A percentile compares a stretch with the other conserved stretches of the same genome.
These are phyloP conservation scores for Penicillium arizonense DNA, from an alignment of 495 filamentous ascomycete genomes.

Conservation along the genomic window DNA sequence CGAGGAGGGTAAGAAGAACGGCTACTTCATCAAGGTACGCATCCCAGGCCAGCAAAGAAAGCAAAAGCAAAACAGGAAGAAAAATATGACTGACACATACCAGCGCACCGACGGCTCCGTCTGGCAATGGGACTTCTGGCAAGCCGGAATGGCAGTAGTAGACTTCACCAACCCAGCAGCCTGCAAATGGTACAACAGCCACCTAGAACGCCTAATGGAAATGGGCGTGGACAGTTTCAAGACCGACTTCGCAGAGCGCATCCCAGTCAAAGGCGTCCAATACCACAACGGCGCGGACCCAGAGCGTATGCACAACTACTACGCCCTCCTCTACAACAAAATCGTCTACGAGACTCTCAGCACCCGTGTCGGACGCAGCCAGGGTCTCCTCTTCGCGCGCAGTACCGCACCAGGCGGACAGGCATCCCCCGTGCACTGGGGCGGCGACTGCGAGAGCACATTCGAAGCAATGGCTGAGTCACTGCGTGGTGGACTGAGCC, in stretches of 20 bases:
- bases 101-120: slow-evolving; percentile 64
- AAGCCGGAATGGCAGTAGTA: slow-evolving; percentile 70
- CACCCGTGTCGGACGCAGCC: slow-evolving; percentile 51
- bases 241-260: slow-evolving; percentile 72
- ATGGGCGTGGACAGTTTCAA: slow-evolving; percentile 69
- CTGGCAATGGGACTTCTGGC: slow-evolving; percentile 75
- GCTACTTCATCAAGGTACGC: slow-evolving; percentile 61
- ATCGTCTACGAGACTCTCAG: slow-evolving; percentile 65
- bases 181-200: slow-evolving; percentile 55
- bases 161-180: slow-evolving; percentile 74
- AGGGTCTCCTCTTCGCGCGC: slow-evolving; percentile 67
- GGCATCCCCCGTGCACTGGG: slow-evolving; percentile 63
- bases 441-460: slow-evolving; percentile 71
- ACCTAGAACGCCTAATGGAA: slow-evolving; percentile 59
- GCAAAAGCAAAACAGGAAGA: background rate
- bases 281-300: slow-evolving; percentile 59
- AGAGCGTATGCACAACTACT: slow-evolving; percentile 72
- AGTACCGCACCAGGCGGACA: slow-evolving; percentile 66
- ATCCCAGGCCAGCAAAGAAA: background rate
- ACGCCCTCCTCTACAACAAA: slow-evolving; percentile 68
- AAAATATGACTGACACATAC: background rate
- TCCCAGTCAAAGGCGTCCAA: slow-evolving; percentile 59
- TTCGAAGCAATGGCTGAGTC: slow-evolving; percentile 73
- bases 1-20: slow-evolving; percentile 59
- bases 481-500: slow-evolving; percentile 63